A percentile compares a stretch with the other conserved stretches of the same genome.
phyloP scores from a whole-genome alignment of 352 stramenopile genomes.

The Pythium angustatum region DNA sequence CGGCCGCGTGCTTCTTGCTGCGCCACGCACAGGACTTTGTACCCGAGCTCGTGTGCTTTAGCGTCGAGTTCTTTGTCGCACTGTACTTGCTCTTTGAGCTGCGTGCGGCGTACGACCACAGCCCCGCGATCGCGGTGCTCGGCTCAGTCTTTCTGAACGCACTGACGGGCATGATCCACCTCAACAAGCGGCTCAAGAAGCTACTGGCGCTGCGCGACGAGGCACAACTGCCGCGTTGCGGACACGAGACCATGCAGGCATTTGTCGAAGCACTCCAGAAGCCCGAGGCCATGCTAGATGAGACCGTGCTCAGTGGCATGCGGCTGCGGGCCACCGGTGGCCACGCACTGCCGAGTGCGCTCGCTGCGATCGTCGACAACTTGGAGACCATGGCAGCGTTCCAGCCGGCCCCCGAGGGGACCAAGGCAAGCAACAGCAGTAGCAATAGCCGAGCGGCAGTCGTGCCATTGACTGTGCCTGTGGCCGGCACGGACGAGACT shows the following conservation, averaged over 20 bases:
- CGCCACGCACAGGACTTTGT: conserved; percentile 15
- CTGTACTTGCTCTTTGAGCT: conserved; percentile 19
- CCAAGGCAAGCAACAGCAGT: not conserved
- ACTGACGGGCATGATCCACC: conserved; percentile 7
- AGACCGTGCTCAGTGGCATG: conserved; percentile 2
- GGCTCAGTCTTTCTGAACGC: conserved; percentile 9
- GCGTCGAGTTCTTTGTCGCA: conserved; percentile 11
- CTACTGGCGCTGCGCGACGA: not conserved
- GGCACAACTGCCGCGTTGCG: not conserved
- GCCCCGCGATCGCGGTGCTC: not conserved
- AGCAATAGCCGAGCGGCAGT: not conserved
- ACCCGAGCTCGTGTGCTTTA: conserved; percentile 20
- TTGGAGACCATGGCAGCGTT: conserved; percentile 13
- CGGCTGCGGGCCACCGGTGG: conserved; percentile 1
- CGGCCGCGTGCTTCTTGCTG: conserved; percentile 13
- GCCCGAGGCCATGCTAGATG: conserved; percentile 11
- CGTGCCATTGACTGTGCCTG: not conserved
- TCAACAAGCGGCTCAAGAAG: conserved; percentile 15
- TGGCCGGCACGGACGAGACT: not conserved
- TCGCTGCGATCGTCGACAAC: conserved; percentile 14
- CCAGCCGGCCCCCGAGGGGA: not conserved
- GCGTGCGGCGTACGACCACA: conserved; percentile 7
- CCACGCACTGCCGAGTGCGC: conserved; percentile 7
- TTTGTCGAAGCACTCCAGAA: conserved; percentile 14
- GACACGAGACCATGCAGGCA: conserved; percentile 3